phyloP scores from a whole-genome alignment of 2,329 filamentous ascomycete genomes.

The Coniella lustricola region DNA sequence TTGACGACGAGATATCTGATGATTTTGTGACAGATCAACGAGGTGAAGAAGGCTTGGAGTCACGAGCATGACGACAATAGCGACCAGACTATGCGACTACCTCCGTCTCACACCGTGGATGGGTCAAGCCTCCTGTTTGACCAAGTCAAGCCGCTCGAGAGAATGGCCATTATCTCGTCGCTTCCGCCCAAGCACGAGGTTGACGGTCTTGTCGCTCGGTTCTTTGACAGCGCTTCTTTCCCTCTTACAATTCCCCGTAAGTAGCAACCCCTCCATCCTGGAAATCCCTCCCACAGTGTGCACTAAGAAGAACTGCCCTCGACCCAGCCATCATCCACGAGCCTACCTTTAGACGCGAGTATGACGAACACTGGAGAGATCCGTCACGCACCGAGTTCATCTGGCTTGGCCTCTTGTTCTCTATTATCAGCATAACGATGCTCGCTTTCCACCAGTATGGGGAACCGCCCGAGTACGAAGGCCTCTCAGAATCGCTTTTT shows the following conservation, averaged over 20 bases:
- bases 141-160: conserved; percentile 20
- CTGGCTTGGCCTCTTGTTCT: conserved; percentile 45
- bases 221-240: not conserved
- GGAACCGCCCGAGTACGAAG: conserved; percentile 44
- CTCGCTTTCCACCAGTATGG: conserved; percentile 47
- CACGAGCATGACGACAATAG: conserved; percentile 17
- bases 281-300: no score
- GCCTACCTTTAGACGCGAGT: conserved; percentile 42
- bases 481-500: conserved; percentile 39
- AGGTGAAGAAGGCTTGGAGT: conserved; percentile 20
- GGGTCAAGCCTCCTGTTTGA: conserved; percentile 22
- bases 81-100: conserved; percentile 23
- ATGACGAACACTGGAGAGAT: conserved; percentile 42
- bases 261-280: not conserved
- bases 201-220: not conserved
- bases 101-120: conserved; percentile 18
- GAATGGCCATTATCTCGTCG: conserved; percentile 21
- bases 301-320: not conserved
- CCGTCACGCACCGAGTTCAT: conserved; percentile 40
- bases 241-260: not conserved
- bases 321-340: conserved; percentile 31
- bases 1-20: no score
- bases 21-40: conserved; percentile 18
- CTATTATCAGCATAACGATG: conserved; percentile 46
- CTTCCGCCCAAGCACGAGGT: conserved; percentile 22